Conservation (phyloP, 371 early-diverging fungal genomes). For the Mortierella sp. region DNA sequence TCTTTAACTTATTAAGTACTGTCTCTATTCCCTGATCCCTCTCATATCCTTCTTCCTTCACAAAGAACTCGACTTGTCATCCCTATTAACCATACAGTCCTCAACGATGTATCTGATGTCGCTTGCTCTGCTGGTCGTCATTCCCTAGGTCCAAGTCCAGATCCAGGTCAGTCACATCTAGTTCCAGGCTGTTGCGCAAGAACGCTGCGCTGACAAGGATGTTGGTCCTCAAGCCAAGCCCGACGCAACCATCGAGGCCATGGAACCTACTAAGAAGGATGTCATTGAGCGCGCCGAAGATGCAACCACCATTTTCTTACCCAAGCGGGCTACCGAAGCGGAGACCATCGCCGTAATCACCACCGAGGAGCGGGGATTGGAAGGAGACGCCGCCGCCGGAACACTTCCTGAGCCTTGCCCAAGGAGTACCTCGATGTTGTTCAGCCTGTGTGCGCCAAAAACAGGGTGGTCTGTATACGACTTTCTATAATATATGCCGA, state of each 20-base stretch:
- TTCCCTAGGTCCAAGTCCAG: not conserved
- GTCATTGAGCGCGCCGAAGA: not conserved
- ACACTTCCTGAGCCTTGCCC: too few species aligned
- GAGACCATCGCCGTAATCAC: too few species aligned
- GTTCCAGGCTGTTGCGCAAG: not conserved
- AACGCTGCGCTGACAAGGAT: not conserved
- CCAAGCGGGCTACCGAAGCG: not conserved
- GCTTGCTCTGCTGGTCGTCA: not conserved
- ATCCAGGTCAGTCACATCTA: not conserved
- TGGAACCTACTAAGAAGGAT: not conserved
- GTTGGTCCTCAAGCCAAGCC: not conserved
- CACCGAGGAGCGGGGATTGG: too few species aligned
- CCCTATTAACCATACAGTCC: not conserved
- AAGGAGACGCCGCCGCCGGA: too few species aligned
- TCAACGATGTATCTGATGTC: not conserved
- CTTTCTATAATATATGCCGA: too few species aligned
- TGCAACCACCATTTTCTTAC: not conserved
- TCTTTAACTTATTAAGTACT: too few species aligned
- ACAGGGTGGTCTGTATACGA: too few species aligned
- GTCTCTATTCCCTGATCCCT: not conserved
- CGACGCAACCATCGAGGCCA: not conserved
- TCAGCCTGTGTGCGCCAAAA: too few species aligned
- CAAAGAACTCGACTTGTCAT: not conserved
- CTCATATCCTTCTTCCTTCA: not conserved
- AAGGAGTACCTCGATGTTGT: too few species aligned